Evolutionary conservation across 768 basidiomycete genomes (phyloP), one percentile per base, ranked within the genome.

Genomic region (Lactarius trivialis): DNA sequence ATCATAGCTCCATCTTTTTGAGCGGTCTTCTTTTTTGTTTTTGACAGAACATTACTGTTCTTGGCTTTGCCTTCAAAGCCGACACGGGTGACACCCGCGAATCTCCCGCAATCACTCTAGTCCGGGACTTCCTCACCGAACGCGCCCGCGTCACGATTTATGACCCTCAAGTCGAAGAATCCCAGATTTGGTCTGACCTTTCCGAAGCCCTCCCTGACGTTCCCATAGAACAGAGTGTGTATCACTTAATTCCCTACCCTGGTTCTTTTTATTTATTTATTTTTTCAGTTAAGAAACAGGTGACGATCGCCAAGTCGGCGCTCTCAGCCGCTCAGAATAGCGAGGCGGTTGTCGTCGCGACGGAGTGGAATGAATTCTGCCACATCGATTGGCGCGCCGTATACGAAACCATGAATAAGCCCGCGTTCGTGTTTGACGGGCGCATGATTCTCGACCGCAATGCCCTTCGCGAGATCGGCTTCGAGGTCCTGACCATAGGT

Each of bases 51-150:
- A 95, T 99, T 70, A 92, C 97, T 49, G 91, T 99, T 51, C 86
- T 99, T 48, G 96, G 96, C 12, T 99, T 98, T 74, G 97, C 96
- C 4, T 98, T 98, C 86, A 98, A 98, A 80, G 96, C 97, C 48
- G 95, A 98, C 74, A 99, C 97, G 14, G 97, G 97, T 63, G 97
- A 99, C 73, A 99, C 97, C 41, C 93, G 97, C 74, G 97, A 98
- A 78, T 95, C 93, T 3, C 87, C 97, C 32, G 85, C 97, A 19
- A 98, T 98, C 76, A 89, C 92, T 33, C 85, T 99, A 67, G 88
- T 96, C 77, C 87, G 85, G 68, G 88, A 98, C 79, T 99, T 99
- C 85, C 82, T 86, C 68, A 82, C 83, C 43, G 97, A 99, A 77
- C 85, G 84, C 68, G 95, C 97, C 12, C 75, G 84, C 53, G 81